Evolutionary conservation across 306 rosid genomes (phyloP), one percentile per base, ranked within the genome.

Genomic region (Argentina anserina): DNA sequence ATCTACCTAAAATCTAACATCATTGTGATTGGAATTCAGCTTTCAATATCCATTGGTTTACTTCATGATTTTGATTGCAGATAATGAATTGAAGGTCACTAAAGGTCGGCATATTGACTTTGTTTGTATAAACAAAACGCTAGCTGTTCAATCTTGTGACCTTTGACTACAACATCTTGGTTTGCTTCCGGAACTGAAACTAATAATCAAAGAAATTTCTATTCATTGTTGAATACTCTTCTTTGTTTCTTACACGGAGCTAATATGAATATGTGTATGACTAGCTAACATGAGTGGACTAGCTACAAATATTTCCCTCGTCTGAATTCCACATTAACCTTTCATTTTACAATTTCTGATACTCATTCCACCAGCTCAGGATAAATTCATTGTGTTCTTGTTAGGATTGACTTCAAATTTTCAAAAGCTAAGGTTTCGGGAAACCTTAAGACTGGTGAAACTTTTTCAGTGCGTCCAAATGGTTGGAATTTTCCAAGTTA

Each of bases 401-500:
- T 9, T 50, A 10, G 15, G 37, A 68, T 68, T 50, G 63, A 34
- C 74, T 55, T 53, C 65, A 53, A 69, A 12, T 37, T 37, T 70
- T 8, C 36, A 37, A 7, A 69, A 34, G 34, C 63, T 0, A 14
- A 34, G 34, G 34, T 46, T n/a, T 46, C 31, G 73, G 20, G 23
- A 31, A 69, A 47, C 15, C 10, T 15, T 21, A 21, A 26, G 50
- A 37, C 36, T 53, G 46, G 36, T 23, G 15, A 4, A 50, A n/a
- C n/a, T 39, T 15, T 37, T 21, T 53, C 9, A 55, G 28, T 52
- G 74, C 37, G 37, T 71, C 65, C 52, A 76, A 65, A 65, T 66
- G 59, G 69, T 37, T 55, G 39, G 69, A 65, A 55, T 75, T 45
- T 43, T 42, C 63, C 61, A 53, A 53, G 50, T 72, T 33, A 33